phyloP scores from a whole-genome alignment of 192 early-diverging fungal species.

The Rhizophagus clarus region DNA sequence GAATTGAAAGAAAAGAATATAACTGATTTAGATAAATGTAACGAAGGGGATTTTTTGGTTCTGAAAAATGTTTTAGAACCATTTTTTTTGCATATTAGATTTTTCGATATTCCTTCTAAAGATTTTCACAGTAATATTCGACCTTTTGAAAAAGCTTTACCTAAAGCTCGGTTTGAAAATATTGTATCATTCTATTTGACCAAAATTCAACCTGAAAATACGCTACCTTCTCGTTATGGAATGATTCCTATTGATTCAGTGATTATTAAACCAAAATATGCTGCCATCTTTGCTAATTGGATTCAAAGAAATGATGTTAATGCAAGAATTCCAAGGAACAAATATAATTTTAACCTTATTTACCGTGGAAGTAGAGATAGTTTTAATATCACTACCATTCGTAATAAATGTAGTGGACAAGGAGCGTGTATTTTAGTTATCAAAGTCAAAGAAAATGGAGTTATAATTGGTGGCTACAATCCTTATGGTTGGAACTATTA shows the following conservation, averaged over 20 bases:
- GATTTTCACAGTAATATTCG: slow-evolving; percentile 6
- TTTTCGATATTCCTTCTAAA: slow-evolving; percentile 6
- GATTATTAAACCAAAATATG: neutral
- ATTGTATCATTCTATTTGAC: neutral
- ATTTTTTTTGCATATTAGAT: slow-evolving; percentile 4
- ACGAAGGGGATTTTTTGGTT: neutral
- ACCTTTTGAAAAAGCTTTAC: neutral
- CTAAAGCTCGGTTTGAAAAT: neutral
- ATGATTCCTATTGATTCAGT: no score
- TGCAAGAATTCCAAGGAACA: neutral
- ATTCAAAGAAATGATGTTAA: neutral
- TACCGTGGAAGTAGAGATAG: slow-evolving; percentile 6
- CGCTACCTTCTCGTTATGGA: no score
- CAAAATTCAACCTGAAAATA: no score
- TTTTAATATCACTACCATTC: neutral
- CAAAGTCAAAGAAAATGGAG: neutral
- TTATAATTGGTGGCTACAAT: neutral
- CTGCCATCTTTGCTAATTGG: neutral
- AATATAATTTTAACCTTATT: slow-evolving; percentile 5
- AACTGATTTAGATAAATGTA: neutral
- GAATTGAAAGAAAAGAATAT: neutral
- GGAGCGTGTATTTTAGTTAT: neutral
- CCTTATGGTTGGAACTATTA: no score
- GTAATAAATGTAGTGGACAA: neutral
- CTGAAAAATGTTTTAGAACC: neutral